Percentiles rank a stretch among this genome's conserved stretches.
These are phyloP conservation scores for Bipolaris gigantea DNA, from an alignment of 2,329 filamentous ascomycete species.

Conservation along the genomic window DNA sequence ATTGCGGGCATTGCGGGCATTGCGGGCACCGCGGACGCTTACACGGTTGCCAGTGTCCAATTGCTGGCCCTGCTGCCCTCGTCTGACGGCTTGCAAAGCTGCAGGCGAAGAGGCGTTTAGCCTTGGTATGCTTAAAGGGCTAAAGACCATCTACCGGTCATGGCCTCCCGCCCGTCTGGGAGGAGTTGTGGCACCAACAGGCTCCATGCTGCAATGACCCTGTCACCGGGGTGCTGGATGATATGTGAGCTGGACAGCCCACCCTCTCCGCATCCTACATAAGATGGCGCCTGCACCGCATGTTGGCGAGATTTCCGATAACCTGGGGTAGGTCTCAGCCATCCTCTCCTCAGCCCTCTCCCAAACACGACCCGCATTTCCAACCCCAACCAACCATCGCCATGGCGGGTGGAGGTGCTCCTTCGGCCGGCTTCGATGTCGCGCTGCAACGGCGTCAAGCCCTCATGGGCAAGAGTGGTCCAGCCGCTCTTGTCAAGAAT, in stretches of 20 bases:
- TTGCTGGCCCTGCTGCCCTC: not conserved
- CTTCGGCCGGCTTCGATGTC: conserved; percentile 25
- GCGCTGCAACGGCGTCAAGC: conserved; percentile 28
- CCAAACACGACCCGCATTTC: not conserved
- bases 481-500: conserved; percentile 56
- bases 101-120: conserved; percentile 7
- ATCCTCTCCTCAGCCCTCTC: not conserved
- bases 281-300: conserved; percentile 5
- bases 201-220: conserved; percentile 12
- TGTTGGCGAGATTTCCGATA: conserved; percentile 5
- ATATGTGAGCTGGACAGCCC: conserved; percentile 9
- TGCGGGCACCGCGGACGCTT: conserved; percentile 4
- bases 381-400: conserved; percentile 1
- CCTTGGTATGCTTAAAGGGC: conserved; percentile 17
- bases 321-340: not conserved
- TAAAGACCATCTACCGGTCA: conserved; percentile 5
- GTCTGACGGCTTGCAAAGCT: conserved; percentile 1
- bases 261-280: conserved; percentile 9
- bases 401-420: conserved; percentile 30
- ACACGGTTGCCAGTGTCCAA: conserved; percentile 1
- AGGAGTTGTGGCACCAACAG: conserved; percentile 7
- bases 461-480: conserved; percentile 43
- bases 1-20: conserved; percentile 2
- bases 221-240: conserved; percentile 23
- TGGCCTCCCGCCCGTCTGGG: conserved; percentile 7